Conservation (phyloP, 208 protist genomes). For the Plasmodiophora brassicae region DNA sequence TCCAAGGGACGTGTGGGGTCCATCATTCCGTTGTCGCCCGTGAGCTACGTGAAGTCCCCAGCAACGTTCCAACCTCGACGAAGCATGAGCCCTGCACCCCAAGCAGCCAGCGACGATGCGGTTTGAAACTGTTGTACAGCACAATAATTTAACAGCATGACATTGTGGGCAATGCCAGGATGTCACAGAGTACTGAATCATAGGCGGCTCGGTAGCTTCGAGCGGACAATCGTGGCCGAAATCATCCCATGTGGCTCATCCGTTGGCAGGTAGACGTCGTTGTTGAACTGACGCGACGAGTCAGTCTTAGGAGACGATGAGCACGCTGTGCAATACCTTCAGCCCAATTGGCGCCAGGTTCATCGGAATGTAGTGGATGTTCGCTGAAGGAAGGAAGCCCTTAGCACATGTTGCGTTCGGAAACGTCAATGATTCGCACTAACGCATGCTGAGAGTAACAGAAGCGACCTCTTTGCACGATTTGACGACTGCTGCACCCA, state of each 20-base stretch:
- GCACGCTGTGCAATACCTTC: neutral
- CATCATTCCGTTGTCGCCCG: too few species aligned
- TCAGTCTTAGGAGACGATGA: neutral
- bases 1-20: too few species aligned
- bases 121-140: too few species aligned
- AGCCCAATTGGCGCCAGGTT: neutral
- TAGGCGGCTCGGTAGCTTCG: too few species aligned
- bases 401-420: neutral
- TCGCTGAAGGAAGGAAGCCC: neutral
- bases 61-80: too few species aligned
- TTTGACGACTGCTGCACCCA: neutral
- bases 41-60: too few species aligned
- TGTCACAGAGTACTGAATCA: too few species aligned
- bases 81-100: too few species aligned
- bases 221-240: too few species aligned
- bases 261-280: constrained; percentile 2
- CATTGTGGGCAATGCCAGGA: too few species aligned
- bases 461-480: neutral
- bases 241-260: constrained; percentile 21
- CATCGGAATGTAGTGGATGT: constrained; percentile 27
- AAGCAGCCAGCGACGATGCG: too few species aligned
- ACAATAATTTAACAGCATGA: too few species aligned
- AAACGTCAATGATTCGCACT: neutral
- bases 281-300: neutral
- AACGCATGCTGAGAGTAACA: neutral